Conservation (phyloP, 345 rosid genomes). For the Chamaenerion angustifolium region DNA sequence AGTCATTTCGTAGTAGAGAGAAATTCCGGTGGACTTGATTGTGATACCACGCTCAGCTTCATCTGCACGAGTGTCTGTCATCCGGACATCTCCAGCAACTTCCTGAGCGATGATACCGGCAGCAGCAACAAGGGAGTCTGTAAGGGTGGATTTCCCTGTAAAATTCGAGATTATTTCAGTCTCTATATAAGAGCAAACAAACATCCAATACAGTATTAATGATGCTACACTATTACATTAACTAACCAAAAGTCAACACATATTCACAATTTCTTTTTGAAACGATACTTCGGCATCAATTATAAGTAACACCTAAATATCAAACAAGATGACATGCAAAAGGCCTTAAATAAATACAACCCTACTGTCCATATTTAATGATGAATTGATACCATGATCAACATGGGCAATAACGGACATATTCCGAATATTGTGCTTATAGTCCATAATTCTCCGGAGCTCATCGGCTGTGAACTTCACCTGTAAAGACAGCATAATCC, state of each 20-base stretch:
- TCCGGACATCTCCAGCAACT: slow-evolving; percentile 82
- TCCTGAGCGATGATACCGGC: slow-evolving; percentile 90
- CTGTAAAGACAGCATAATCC: slow-evolving; percentile 14
- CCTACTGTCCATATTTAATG: too few relatives aligned
- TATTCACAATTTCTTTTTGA: too few relatives aligned
- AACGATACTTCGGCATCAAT: too few relatives aligned
- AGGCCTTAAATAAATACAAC: too few relatives aligned
- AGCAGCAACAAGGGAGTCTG: slow-evolving; percentile 88
- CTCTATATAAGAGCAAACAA: too few relatives aligned
- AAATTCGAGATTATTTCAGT: too few relatives aligned
- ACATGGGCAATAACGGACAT: slow-evolving; percentile 78
- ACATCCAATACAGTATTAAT: too few relatives aligned
- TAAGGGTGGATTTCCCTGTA: slow-evolving; percentile 71
- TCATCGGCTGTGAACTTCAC: slow-evolving; percentile 56
- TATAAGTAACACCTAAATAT: too few relatives aligned
- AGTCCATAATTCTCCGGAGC: slow-evolving; percentile 62
- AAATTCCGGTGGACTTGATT: slow-evolving; percentile 73
- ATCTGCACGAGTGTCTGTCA: slow-evolving; percentile 78
- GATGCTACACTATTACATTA: too few relatives aligned
- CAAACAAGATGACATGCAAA: too few relatives aligned
- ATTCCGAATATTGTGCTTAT: slow-evolving; percentile 51
- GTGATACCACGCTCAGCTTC: slow-evolving; percentile 91
- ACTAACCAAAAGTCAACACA: too few relatives aligned
- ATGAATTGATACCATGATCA: slow-evolving; percentile 67
- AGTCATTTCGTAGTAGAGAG: slow-evolving; percentile 62